Base-by-base conservation (phyloP, 768 basidiomycete genomes). In the Lentinula lateritia region DNA sequence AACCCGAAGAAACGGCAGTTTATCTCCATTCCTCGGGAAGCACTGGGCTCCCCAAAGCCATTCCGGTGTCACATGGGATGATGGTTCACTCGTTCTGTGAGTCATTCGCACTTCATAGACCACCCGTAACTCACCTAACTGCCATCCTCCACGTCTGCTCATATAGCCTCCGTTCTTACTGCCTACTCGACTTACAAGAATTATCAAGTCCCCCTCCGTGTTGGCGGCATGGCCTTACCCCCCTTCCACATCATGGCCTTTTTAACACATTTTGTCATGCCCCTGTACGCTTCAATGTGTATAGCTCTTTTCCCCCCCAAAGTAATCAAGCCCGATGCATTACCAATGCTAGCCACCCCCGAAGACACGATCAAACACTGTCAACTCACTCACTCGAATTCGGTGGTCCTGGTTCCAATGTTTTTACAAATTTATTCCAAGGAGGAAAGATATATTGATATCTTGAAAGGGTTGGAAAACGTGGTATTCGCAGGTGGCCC, bases 261-360 rank as follows among this genome's bases (percentile, higher is more conserved):
- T 28, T 35, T 9, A 1, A 23, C 48, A 36, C 58, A 58, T 6
- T 5, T 48, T 38, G 18, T 58, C n/a, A 3, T 9, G 13, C 32
- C 43, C 1, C 23, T 58, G 3, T 58, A 48, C 28, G 58, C 32
- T 3, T 12, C 38, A 13, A 45, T 48, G 8, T 9, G 45, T 6
- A 15, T 58, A 13, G 43, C 32, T 15, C 36, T 58, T 6, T 58
- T 35, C n/a, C 58, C 45, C 13, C 41, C 58, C 7, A 58, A 28
- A 18, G 58, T 58, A 45, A 43, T 16, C 32, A 48, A 13, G n/a
- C 45, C 61, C n/a, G 53, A 52, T 39, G 42, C 34, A 12, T 16
- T 52, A 9, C 73, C 74, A 3, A 63, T 72, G 23, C 62, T 70
- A 52, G 69, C 72, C 3, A 73, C 73, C 5, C 62, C 70, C 15